Percentiles rank a stretch among this genome's conserved stretches.
These are phyloP conservation scores for Spathaspora jeffriesii DNA, from an alignment of 1,139 yeast genomes.

Conservation along the genomic window DNA sequence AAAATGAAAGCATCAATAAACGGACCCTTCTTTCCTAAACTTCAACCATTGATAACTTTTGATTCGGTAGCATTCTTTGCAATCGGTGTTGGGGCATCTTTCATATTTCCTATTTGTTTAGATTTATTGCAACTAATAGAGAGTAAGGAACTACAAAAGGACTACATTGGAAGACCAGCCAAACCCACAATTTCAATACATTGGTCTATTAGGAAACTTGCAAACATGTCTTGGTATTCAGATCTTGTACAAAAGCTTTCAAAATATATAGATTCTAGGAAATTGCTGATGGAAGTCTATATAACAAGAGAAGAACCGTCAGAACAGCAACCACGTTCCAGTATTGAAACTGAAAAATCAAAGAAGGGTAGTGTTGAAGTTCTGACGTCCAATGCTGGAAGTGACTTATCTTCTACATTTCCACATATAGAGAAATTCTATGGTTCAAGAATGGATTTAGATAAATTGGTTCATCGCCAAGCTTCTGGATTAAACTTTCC, in stretches of 20 bases:
- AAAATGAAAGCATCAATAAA: slow-evolving; percentile 32
- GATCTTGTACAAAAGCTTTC: slow-evolving; percentile 29
- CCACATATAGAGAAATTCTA: neutral
- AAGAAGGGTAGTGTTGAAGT: neutral
- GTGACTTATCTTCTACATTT: neutral
- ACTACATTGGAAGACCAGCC: slow-evolving; percentile 34
- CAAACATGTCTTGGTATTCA: slow-evolving; percentile 37
- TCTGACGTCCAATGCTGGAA: neutral
- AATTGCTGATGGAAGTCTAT: slow-evolving; percentile 19
- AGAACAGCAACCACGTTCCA: neutral
- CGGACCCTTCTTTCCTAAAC: slow-evolving; percentile 48
- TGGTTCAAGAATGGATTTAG: slow-evolving; percentile 2
- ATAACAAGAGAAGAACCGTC: slow-evolving; percentile 15
- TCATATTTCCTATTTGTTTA: slow-evolving; percentile 45
- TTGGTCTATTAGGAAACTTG: slow-evolving; percentile 31
- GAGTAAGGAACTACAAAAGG: slow-evolving; percentile 24
- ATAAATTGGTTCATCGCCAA: neutral
- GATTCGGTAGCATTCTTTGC: slow-evolving; percentile 41
- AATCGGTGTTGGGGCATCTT: slow-evolving; percentile 50
- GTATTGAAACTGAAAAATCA: neutral
- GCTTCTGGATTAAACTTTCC: slow-evolving; percentile 6
- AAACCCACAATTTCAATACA: slow-evolving; percentile 27
- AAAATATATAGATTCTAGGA: slow-evolving; percentile 23
- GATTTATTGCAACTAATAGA: slow-evolving; percentile 30
- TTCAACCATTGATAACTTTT: slow-evolving; percentile 42